Conservation (phyloP, 208 protist species). For the Angomonas deanei region DNA sequence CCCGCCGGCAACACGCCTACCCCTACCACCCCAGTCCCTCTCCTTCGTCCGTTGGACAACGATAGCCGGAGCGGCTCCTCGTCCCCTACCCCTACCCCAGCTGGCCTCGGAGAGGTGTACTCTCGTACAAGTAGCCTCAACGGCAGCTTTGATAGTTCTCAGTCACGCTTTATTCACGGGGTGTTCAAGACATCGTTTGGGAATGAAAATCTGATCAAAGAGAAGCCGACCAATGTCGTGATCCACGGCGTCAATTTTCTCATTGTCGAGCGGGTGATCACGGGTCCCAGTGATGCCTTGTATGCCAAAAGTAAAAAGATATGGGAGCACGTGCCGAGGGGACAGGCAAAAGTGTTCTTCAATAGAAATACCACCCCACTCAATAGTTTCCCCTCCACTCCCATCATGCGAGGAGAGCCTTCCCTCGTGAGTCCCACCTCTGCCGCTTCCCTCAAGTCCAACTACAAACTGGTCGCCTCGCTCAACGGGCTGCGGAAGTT, state of each 20-base stretch:
- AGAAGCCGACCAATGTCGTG: constrained; percentile 33
- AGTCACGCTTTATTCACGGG: constrained; percentile 33
- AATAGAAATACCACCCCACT: constrained; percentile 1
- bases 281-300: constrained; percentile 51
- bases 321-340: constrained; percentile 78
- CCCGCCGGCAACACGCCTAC: neutral
- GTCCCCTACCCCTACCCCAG: neutral
- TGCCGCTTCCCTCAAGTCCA: neutral
- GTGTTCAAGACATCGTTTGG: constrained; percentile 54
- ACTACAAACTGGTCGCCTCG: constrained; percentile 20
- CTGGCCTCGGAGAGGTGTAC: neutral
- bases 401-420: neutral
- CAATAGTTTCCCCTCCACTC: neutral
- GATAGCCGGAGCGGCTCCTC: neutral
- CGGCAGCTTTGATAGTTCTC: constrained; percentile 20
- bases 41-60: neutral
- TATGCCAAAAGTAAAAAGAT: constrained; percentile 63
- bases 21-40: neutral
- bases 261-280: constrained; percentile 51
- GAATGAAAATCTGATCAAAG: constrained; percentile 53
- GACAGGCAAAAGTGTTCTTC: constrained; percentile 59
- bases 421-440: neutral
- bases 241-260: constrained; percentile 41
- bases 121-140: constrained; percentile 14
- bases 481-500: constrained; percentile 70